Conservation (phyloP, 352 stramenopile genomes). For the Phytophthora syringae region DNA sequence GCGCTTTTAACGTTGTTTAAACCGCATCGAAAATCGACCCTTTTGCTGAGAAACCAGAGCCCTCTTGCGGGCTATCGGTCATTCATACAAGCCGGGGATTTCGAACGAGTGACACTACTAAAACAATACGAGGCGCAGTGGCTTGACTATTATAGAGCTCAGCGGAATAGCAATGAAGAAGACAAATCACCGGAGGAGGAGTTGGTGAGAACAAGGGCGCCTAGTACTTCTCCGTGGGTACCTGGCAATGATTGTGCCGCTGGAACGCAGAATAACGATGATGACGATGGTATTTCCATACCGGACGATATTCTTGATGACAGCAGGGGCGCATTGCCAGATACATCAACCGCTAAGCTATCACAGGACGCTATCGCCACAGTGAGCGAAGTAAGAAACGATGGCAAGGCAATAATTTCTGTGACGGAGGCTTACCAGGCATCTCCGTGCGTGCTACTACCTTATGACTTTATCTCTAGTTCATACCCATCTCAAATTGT, state of each 20-base stretch:
- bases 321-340: background rate
- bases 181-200: background rate
- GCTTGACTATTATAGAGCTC: background rate
- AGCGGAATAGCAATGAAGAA: background rate
- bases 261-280: too few relatives aligned
- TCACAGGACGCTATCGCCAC: background rate
- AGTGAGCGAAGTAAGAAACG: background rate
- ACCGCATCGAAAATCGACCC: background rate
- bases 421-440: too few relatives aligned
- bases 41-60: background rate
- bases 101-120: background rate
- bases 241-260: background rate
- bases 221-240: background rate
- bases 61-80: background rate
- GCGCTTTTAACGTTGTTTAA: background rate
- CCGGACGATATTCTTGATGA: constrained; percentile 1
- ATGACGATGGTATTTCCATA: too few relatives aligned
- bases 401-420: background rate
- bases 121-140: constrained; percentile 3
- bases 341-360: constrained; percentile 2
- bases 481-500: background rate
- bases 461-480: background rate
- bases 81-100: background rate
- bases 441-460: background rate
- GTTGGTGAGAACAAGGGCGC: background rate